phyloP scores from a whole-genome alignment of 2,329 filamentous ascomycete species.

The Cladophialophora yegresii region DNA sequence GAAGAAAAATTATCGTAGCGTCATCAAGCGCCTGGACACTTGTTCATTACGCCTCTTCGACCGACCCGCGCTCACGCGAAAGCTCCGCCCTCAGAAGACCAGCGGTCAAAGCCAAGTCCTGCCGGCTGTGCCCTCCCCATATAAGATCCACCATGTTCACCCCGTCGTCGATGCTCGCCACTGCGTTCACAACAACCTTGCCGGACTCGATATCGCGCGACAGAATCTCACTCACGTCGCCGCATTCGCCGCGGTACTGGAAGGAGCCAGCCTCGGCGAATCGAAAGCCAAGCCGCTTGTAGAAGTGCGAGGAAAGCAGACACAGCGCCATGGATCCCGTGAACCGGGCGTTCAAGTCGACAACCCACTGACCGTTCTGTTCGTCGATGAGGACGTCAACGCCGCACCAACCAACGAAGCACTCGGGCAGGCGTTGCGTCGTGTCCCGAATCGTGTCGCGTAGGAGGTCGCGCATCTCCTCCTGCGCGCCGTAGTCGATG shows the following conservation, averaged over 20 bases:
- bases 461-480: background rate
- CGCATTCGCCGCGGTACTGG: background rate
- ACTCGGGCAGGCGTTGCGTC: background rate
- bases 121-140: conserved; percentile 1
- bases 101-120: background rate
- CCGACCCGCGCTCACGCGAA: background rate
- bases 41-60: background rate
- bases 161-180: background rate
- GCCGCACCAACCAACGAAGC: background rate
- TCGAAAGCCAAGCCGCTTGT: conserved; percentile 1
- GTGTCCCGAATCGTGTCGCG: background rate
- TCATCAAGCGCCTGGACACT: background rate
- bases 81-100: background rate
- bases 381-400: conserved; percentile 4
- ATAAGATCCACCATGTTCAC: background rate
- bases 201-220: background rate
- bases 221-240: background rate
- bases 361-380: background rate
- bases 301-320: background rate
- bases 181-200: background rate
- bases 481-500: background rate
- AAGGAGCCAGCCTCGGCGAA: background rate
- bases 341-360: background rate
- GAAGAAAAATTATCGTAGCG: background rate
- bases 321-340: background rate